A percentile compares a stretch with the other conserved stretches of the same genome.
phyloP scores from a whole-genome alignment of 345 rosid species.

The Salix koriyanagi region DNA sequence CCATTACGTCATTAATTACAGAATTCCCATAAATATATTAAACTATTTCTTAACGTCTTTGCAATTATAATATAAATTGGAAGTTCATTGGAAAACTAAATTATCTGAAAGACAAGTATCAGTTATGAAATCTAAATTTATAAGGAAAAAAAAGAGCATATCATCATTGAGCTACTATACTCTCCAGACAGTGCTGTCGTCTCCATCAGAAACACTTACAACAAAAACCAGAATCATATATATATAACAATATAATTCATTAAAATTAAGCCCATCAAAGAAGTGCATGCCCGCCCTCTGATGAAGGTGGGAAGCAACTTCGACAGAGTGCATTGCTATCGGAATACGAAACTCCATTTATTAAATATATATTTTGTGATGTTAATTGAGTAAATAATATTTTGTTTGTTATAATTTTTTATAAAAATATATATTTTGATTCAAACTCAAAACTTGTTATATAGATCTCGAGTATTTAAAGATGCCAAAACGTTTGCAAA shows the following conservation, averaged over 20 bases:
- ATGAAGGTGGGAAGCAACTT: not conserved
- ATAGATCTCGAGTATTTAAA: rapidly evolving
- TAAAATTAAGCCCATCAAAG: not conserved
- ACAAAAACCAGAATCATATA: not conserved
- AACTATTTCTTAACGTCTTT: no score
- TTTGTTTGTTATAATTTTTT: rapidly evolving
- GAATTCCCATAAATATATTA: not conserved
- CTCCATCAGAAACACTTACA: not conserved
- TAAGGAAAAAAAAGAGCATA: not conserved
- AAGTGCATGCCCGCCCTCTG: not conserved
- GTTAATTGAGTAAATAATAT: rapidly evolving
- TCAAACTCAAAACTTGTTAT: rapidly evolving
- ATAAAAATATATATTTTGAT: no score
- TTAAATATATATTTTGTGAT: no score
- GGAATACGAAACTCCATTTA: not conserved
- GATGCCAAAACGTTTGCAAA: no score
- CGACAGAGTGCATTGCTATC: not conserved
- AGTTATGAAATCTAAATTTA: no score
- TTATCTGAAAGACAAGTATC: not conserved
- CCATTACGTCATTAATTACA: not conserved
- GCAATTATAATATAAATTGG: no score
- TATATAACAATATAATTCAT: not conserved
- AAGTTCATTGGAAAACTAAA: not conserved
- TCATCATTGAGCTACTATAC: not conserved
- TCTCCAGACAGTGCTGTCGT: not conserved